A percentile compares a stretch with the other conserved stretches of the same genome.
Evolutionary conservation across 176 grass and related monocot genomes (phyloP).

Genomic region (Oryza meyeriana): DNA sequence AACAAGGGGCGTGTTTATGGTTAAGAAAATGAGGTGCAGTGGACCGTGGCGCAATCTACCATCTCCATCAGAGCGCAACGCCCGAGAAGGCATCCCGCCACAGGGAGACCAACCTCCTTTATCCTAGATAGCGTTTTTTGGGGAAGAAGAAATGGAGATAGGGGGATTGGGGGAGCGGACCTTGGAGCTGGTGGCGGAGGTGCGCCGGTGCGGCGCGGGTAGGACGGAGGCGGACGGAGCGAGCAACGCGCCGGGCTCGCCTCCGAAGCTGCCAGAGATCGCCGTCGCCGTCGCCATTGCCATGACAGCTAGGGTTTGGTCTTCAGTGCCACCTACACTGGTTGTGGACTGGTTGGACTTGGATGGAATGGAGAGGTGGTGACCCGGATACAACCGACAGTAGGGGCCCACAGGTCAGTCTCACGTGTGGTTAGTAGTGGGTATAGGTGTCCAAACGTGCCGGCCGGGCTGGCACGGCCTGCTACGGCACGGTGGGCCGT

Average conservation of each 20-base stretch:
- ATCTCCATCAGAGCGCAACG: background rate
- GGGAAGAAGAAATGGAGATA: background rate
- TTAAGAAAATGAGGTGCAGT: background rate
- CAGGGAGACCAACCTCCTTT: background rate
- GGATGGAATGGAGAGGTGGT: background rate
- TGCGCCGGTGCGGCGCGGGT: slow-evolving; percentile 12
- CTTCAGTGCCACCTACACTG: too few species aligned
- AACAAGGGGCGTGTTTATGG: too few species aligned
- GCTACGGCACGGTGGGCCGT: too few species aligned
- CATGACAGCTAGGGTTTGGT: slow-evolving; percentile 46
- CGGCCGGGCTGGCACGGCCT: too few species aligned
- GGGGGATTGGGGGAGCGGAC: slow-evolving; percentile 1
- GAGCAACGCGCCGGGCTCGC: slow-evolving; percentile 24
- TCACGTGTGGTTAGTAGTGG: background rate
- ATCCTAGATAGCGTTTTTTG: slow-evolving; percentile 4
- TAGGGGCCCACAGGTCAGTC: background rate
- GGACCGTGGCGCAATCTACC: background rate
- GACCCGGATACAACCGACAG: background rate
- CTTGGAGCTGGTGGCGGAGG: slow-evolving; percentile 2
- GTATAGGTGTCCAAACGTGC: too few species aligned
- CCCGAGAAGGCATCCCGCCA: background rate
- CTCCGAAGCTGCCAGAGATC: slow-evolving; percentile 22
- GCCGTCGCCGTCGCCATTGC: slow-evolving; percentile 36
- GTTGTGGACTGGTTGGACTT: background rate
- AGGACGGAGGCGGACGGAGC: slow-evolving; percentile 33